Evolutionary conservation across 225 moss, liverwort and hornwort genomes (phyloP).

Genomic region (Polytrichum formosum): DNA sequence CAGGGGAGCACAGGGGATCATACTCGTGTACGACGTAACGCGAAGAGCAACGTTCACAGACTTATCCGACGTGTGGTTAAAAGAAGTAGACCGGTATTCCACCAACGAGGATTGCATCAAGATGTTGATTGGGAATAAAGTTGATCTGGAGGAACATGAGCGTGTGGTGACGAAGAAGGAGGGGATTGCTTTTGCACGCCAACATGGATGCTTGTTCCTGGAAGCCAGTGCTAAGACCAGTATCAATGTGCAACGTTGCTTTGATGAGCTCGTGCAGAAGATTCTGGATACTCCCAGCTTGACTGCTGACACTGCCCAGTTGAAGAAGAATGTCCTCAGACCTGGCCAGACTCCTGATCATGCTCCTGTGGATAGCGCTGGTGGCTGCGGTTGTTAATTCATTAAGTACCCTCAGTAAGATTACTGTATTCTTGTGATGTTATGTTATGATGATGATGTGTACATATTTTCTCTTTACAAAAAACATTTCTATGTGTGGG

Average conservation of each 20-base stretch:
- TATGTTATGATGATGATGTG: too few relatives aligned
- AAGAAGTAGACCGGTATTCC: slow-evolving; percentile 83
- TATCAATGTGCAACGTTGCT: slow-evolving; percentile 84
- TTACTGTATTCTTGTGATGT: too few relatives aligned
- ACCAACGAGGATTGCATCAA: slow-evolving; percentile 89
- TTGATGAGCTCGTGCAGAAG: slow-evolving; percentile 96
- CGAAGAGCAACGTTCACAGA: slow-evolving; percentile 88
- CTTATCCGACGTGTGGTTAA: slow-evolving; percentile 86
- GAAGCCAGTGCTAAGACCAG: slow-evolving; percentile 97
- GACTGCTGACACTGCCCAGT: slow-evolving; percentile 60
- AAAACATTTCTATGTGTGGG: too few relatives aligned
- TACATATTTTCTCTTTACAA: too few relatives aligned
- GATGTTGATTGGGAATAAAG: slow-evolving; percentile 95
- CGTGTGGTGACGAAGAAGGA: slow-evolving; percentile 91
- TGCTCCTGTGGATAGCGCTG: background rate
- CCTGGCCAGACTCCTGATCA: slow-evolving; percentile 36
- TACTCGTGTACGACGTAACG: slow-evolving; percentile 89
- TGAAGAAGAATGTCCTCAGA: slow-evolving; percentile 65
- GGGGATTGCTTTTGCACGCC: slow-evolving; percentile 89
- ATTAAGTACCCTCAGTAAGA: background rate
- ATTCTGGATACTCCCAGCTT: slow-evolving; percentile 86
- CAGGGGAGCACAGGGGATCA: slow-evolving; percentile 86
- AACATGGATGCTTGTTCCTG: slow-evolving; percentile 90
- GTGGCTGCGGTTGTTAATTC: slow-evolving; percentile 41
- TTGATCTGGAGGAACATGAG: slow-evolving; percentile 79